A percentile compares a stretch with the other conserved stretches of the same genome.
These are phyloP conservation scores for Beauveria sp. DNA, from an alignment of 2,329 filamentous ascomycete species.

Conservation along the genomic window DNA sequence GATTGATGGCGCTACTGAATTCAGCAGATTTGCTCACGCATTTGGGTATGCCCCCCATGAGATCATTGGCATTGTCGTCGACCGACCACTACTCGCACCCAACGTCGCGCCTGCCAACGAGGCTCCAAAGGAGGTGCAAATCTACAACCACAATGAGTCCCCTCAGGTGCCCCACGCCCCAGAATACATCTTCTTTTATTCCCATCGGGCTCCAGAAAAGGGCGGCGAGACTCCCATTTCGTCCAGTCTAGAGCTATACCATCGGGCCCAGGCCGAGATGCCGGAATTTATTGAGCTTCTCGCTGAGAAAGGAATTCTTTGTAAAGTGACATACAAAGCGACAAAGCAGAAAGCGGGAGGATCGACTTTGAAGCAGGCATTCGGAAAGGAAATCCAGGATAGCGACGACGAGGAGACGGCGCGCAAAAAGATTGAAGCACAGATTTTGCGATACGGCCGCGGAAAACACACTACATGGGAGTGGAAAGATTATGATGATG, in stretches of 20 bases:
- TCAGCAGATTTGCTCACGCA: slow-evolving; percentile 40
- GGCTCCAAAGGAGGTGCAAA: slow-evolving; percentile 37
- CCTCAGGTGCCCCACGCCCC: slow-evolving; percentile 43
- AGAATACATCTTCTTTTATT: slow-evolving; percentile 44
- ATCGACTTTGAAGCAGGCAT: slow-evolving; percentile 34
- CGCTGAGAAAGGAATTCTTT: slow-evolving; percentile 33
- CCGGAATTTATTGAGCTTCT: slow-evolving; percentile 37
- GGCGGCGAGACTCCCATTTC: slow-evolving; percentile 36
- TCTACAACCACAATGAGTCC: slow-evolving; percentile 45
- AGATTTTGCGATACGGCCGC: slow-evolving; percentile 39
- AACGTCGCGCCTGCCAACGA: slow-evolving; percentile 35
- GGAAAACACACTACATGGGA: slow-evolving; percentile 39
- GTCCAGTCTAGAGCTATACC: slow-evolving; percentile 39
- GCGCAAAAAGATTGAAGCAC: slow-evolving; percentile 37
- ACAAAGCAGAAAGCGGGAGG: slow-evolving; percentile 37
- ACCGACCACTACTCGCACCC: slow-evolving; percentile 25
- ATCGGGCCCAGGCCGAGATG: slow-evolving; percentile 35
- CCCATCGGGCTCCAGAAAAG: slow-evolving; percentile 31
- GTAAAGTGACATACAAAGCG: slow-evolving; percentile 32
- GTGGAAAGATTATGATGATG: slow-evolving; percentile 32
- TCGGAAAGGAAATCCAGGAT: slow-evolving; percentile 39
- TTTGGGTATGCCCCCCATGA: slow-evolving; percentile 38
- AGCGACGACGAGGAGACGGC: slow-evolving; percentile 33
- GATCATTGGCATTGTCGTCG: slow-evolving; percentile 43
- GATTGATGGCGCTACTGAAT: slow-evolving; percentile 36